A percentile compares a stretch with the other conserved stretches of the same genome.
These are phyloP conservation scores for Russula virescens DNA, from an alignment of 768 basidiomycete species.

Conservation along the genomic window DNA sequence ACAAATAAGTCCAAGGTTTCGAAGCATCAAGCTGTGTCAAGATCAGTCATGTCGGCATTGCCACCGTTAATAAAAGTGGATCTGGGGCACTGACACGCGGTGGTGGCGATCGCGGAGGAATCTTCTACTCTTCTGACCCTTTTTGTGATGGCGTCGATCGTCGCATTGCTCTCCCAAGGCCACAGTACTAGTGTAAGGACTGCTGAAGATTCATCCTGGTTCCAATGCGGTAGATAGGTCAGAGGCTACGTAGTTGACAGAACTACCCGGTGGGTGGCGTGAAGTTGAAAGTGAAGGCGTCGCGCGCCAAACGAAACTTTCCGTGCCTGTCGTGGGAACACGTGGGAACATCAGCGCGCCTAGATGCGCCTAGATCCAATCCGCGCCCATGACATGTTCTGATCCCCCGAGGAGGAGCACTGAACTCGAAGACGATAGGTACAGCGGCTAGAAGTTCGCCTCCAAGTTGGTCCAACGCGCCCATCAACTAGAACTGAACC, in stretches of 20 bases:
- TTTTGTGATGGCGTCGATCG: neutral
- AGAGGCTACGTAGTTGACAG: neutral
- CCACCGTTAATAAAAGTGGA: neutral
- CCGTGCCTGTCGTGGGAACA: neutral
- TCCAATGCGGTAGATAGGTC: too few relatives aligned
- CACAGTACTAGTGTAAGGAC: neutral
- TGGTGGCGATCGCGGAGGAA: neutral
- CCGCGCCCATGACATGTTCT: neutral
- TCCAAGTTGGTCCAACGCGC: neutral
- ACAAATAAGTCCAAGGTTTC: too few relatives aligned
- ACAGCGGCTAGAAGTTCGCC: too few relatives aligned
- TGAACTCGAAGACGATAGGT: neutral
- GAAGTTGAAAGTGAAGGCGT: too few relatives aligned
- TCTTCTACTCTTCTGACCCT: neutral
- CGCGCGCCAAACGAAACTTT: neutral
- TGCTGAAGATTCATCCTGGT: neutral
- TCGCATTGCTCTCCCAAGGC: neutral
- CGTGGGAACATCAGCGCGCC: constrained; percentile 1
- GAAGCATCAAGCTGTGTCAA: too few relatives aligned
- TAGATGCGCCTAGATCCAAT: neutral
- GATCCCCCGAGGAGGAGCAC: neutral
- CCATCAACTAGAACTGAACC: neutral
- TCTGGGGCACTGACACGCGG: neutral
- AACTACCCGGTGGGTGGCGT: too few relatives aligned
- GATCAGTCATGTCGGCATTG: neutral